Conservation (phyloP, 768 basidiomycete genomes). For the Exidia glandulosa region DNA sequence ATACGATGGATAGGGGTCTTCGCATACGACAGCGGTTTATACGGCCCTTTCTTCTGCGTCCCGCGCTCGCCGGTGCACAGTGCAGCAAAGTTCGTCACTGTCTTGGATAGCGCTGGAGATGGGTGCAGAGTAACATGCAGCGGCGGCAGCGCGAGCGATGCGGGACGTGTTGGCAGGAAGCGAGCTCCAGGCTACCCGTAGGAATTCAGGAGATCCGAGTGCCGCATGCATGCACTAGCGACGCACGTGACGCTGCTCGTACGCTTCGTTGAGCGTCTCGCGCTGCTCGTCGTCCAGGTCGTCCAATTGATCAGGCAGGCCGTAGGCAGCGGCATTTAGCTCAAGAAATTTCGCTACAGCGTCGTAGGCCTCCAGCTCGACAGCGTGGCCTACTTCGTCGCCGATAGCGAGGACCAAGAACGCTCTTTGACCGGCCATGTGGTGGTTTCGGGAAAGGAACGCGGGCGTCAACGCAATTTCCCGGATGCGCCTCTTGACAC, state of each 20-base stretch:
- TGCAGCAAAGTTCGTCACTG: constrained; percentile 36
- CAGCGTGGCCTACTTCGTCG: constrained; percentile 18
- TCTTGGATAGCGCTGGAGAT: constrained; percentile 32
- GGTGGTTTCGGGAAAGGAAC: too few relatives aligned
- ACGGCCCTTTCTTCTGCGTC: constrained; percentile 33
- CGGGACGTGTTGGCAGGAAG: constrained; percentile 23
- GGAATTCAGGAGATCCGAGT: too few relatives aligned
- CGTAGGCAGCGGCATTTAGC: constrained; percentile 30
- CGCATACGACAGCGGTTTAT: constrained; percentile 33
- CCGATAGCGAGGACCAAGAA: constrained; percentile 32
- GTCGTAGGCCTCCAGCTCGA: constrained; percentile 20
- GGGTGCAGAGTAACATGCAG: constrained; percentile 31
- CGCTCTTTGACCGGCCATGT: too few relatives aligned
- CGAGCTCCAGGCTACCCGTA: constrained; percentile 23
- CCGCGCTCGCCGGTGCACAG: constrained; percentile 36
- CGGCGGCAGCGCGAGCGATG: constrained; percentile 27
- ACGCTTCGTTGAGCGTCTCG: constrained; percentile 29
- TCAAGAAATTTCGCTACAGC: constrained; percentile 22
- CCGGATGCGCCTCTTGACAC: too few relatives aligned
- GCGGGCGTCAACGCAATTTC: too few relatives aligned
- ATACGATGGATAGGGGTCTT: constrained; percentile 35
- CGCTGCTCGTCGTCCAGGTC: constrained; percentile 32
- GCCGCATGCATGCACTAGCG: not conserved
- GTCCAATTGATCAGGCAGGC: constrained; percentile 25
- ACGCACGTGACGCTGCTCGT: constrained; percentile 3